Conservation (phyloP, 2,329 filamentous ascomycete species). For the Anisogramma anomala region DNA sequence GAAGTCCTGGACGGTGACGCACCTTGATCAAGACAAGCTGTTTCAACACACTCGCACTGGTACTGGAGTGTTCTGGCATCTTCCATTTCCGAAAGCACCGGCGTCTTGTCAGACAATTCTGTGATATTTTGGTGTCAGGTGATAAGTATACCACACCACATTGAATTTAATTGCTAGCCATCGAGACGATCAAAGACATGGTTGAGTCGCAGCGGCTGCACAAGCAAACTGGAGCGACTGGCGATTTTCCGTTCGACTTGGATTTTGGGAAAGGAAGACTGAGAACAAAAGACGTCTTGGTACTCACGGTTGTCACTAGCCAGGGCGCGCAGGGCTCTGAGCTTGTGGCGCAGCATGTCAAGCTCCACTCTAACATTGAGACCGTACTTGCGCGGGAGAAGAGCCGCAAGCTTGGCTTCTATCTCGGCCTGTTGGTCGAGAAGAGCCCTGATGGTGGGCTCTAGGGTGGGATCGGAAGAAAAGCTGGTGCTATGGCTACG, state of each 20-base stretch:
- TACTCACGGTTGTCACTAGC: conserved; percentile 39
- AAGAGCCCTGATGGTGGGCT: conserved; percentile 33
- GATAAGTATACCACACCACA: neutral
- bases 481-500: conserved; percentile 17
- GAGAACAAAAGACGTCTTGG: conserved; percentile 6
- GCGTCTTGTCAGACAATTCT: conserved; percentile 27
- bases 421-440: conserved; percentile 43
- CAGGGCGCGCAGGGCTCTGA: conserved; percentile 36
- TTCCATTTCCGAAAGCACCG: conserved; percentile 41
- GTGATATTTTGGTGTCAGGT: conserved; percentile 22
- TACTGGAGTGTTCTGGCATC: conserved; percentile 47
- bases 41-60: conserved; percentile 47
- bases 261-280: neutral
- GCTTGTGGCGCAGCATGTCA: conserved; percentile 44
- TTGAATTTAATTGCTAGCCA: too few relatives aligned
- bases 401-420: conserved; percentile 36
- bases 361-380: conserved; percentile 38
- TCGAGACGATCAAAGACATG: too few relatives aligned
- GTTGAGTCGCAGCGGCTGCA: too few relatives aligned
- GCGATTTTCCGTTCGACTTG: too few relatives aligned
- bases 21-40: conserved; percentile 38
- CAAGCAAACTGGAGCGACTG: too few relatives aligned
- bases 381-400: conserved; percentile 36
- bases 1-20: conserved; percentile 16
- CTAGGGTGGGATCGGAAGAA: conserved; percentile 28